phyloP scores from a whole-genome alignment of 2,329 filamentous ascomycete genomes.

The Fusarium penzigii region DNA sequence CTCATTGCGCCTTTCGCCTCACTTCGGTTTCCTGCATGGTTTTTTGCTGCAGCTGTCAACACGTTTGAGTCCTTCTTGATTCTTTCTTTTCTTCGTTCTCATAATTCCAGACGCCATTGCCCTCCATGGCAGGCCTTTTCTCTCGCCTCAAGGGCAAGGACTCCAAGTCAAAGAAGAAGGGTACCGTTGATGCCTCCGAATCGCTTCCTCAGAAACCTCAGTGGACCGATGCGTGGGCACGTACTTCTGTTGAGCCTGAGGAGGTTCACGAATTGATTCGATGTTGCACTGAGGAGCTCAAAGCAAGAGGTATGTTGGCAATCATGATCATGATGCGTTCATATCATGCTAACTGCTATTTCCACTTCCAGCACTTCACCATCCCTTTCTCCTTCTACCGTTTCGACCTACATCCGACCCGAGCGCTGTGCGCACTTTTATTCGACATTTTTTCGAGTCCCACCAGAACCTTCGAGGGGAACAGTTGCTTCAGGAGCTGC shows the following conservation, averaged over 20 bases:
- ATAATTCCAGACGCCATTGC: conserved; percentile 4
- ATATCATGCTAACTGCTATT: conserved; percentile 22
- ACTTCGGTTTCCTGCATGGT: conserved; percentile 14
- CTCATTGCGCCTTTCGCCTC: conserved; percentile 4
- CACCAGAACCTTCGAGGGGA: conserved; percentile 67
- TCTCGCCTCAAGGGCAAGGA: conserved; percentile 76
- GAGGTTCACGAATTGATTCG: conserved; percentile 87
- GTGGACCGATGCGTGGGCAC: conserved; percentile 87
- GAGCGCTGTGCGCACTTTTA: conserved; percentile 86
- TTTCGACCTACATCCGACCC: conserved; percentile 93
- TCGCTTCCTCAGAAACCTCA: conserved; percentile 66
- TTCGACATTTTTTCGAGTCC: conserved; percentile 87
- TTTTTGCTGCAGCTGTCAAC: conserved; percentile 2
- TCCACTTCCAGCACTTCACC: conserved; percentile 68
- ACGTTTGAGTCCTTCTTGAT: conserved; percentile 1
- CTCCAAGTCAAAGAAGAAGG: conserved; percentile 67
- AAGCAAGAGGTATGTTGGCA: conserved; percentile 76
- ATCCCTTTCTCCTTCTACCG: conserved; percentile 89
- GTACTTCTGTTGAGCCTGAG: conserved; percentile 79
- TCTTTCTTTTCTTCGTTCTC: conserved; percentile 5
- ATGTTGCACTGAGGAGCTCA: conserved; percentile 87
- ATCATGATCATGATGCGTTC: not conserved
- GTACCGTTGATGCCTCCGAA: conserved; percentile 50
- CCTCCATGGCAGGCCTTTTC: conserved; percentile 59
- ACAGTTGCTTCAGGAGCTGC: conserved; percentile 77